Percentiles rank a stretch among this genome's conserved stretches.
These are phyloP conservation scores for Arachnomyces sp. DNA, from an alignment of 2,329 filamentous ascomycete genomes.

Conservation along the genomic window DNA sequence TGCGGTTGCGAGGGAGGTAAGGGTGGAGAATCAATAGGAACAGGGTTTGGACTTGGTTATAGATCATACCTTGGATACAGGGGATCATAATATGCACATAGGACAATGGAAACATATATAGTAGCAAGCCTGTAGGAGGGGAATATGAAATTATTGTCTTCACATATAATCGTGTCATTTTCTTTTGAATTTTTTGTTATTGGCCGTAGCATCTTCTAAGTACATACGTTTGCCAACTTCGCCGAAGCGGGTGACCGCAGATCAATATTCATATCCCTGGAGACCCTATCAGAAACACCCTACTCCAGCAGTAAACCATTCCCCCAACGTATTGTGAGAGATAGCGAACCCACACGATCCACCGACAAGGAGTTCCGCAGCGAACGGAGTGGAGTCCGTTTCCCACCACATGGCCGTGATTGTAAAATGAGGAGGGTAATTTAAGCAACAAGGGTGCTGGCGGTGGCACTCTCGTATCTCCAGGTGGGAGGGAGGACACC, in stretches of 20 bases:
- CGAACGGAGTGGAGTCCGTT: too few relatives aligned
- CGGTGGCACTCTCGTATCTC: constrained; percentile 98
- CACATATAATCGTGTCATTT: too few relatives aligned
- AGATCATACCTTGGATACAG: background rate
- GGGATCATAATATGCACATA: background rate
- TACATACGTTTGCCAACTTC: too few relatives aligned
- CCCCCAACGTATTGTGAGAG: background rate
- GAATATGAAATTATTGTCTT: too few relatives aligned
- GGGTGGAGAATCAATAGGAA: constrained; percentile 8
- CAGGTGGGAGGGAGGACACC: constrained; percentile 79
- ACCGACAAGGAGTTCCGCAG: background rate
- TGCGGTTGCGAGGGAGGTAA: constrained; percentile 52
- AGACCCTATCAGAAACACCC: too few relatives aligned
- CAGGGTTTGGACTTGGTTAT: background rate
- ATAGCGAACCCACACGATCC: background rate
- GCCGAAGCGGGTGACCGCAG: too few relatives aligned
- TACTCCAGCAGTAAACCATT: background rate
- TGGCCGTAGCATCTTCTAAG: too few relatives aligned
- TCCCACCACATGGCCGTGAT: too few relatives aligned
- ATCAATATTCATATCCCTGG: too few relatives aligned
- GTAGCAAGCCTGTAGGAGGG: too few relatives aligned
- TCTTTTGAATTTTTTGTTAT: too few relatives aligned
- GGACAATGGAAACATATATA: background rate
- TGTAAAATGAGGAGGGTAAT: too few relatives aligned
- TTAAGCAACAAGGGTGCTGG: constrained; percentile 89